Percentiles rank a stretch among this genome's conserved stretches.
Evolutionary conservation across 495 filamentous ascomycete species (phyloP).

Genomic region (Lasiosphaeria ovina): DNA sequence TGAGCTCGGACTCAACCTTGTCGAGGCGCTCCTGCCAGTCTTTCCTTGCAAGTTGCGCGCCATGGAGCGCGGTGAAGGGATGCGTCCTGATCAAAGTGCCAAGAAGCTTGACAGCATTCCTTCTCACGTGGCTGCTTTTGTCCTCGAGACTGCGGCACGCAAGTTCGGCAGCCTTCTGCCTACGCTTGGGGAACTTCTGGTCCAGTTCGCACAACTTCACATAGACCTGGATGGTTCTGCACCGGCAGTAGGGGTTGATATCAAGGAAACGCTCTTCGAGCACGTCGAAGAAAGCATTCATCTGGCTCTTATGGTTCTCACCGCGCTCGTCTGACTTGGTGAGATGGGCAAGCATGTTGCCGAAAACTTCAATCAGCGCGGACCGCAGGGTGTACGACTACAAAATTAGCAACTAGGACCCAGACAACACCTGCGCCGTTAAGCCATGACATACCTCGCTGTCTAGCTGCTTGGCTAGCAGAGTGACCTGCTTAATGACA

Average conservation of each 20-base stretch:
- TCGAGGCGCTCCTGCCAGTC: slow-evolving; percentile 83
- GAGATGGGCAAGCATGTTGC: slow-evolving; percentile 89
- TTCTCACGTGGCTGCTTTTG: slow-evolving; percentile 95
- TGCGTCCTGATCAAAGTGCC: slow-evolving; percentile 86
- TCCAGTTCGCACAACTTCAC: slow-evolving; percentile 88
- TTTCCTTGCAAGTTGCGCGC: slow-evolving; percentile 75
- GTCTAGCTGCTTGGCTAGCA: slow-evolving; percentile 88
- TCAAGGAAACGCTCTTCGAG: slow-evolving; percentile 95
- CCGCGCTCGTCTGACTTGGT: slow-evolving; percentile 86
- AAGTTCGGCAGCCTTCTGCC: slow-evolving; percentile 81
- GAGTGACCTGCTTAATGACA: slow-evolving; percentile 95
- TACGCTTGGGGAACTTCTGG: slow-evolving; percentile 88
- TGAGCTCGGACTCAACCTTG: slow-evolving; percentile 75
- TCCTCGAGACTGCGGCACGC: slow-evolving; percentile 88
- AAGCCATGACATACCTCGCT: slow-evolving; percentile 65
- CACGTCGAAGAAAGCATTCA: slow-evolving; percentile 95
- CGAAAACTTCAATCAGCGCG: slow-evolving; percentile 95
- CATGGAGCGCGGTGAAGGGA: slow-evolving; percentile 89
- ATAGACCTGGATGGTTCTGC: slow-evolving; percentile 88
- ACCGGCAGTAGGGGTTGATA: slow-evolving; percentile 94
- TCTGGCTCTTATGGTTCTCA: slow-evolving; percentile 88
- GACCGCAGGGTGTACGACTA: slow-evolving; percentile 91
- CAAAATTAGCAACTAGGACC: slow-evolving; percentile 14
- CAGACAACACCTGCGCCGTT: not conserved
- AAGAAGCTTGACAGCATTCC: slow-evolving; percentile 91